Evolutionary conservation across 208 protist species (phyloP).

Genomic region (Leishmania turanica): DNA sequence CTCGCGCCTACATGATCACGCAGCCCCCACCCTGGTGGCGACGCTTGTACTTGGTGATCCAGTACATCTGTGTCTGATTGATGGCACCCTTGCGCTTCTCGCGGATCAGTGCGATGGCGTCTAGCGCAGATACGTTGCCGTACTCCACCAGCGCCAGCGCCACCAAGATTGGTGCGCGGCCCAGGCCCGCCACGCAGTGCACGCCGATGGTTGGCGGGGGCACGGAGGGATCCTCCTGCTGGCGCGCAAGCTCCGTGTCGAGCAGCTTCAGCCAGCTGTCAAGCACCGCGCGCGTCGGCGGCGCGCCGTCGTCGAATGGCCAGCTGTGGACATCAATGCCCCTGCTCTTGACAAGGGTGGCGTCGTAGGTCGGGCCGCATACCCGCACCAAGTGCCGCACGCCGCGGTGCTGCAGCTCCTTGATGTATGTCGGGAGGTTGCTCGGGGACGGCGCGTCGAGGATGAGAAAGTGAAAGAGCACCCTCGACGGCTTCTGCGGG

Average conservation of each 20-base stretch:
- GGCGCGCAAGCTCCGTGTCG: slow-evolving; percentile 52
- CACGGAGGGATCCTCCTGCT: slow-evolving; percentile 19
- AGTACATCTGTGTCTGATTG: slow-evolving; percentile 92
- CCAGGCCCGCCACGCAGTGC: slow-evolving; percentile 94
- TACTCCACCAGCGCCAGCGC: slow-evolving; percentile 92
- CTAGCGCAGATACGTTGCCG: slow-evolving; percentile 68
- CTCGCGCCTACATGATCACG: slow-evolving; percentile 56
- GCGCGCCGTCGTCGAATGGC: slow-evolving; percentile 92
- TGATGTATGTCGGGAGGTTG: slow-evolving; percentile 92
- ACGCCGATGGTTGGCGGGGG: slow-evolving; percentile 71
- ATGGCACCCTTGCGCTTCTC: slow-evolving; percentile 86
- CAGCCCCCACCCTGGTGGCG: slow-evolving; percentile 55
- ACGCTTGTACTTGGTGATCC: slow-evolving; percentile 89
- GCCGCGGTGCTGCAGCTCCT: slow-evolving; percentile 76
- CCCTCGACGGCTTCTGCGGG: slow-evolving; percentile 33
- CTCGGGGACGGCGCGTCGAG: slow-evolving; percentile 85
- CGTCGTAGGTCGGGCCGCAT: slow-evolving; percentile 88
- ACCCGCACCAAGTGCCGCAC: slow-evolving; percentile 88
- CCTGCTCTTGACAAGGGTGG: slow-evolving; percentile 53
- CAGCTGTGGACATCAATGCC: slow-evolving; percentile 87
- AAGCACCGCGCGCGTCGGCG: slow-evolving; percentile 80
- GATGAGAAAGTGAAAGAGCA: slow-evolving; percentile 85
- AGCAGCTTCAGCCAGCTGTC: slow-evolving; percentile 84
- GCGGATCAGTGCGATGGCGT: slow-evolving; percentile 85
- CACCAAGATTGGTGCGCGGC: slow-evolving; percentile 92